A percentile compares a stretch with the other conserved stretches of the same genome.
Conservation (phyloP, 345 rosid species). For the Turnera subulata region DNA sequence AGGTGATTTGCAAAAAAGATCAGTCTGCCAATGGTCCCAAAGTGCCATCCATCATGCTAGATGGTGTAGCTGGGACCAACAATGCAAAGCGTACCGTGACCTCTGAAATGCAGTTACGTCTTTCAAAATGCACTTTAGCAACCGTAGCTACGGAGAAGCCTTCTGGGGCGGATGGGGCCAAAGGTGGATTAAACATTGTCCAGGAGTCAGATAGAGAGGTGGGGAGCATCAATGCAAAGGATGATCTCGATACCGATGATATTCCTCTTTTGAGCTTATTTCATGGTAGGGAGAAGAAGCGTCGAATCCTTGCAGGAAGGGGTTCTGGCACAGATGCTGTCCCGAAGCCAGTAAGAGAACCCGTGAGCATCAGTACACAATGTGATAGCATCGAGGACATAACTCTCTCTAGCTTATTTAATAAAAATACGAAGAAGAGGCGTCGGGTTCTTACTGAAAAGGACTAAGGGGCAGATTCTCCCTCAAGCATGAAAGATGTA, state of each 20-base stretch:
- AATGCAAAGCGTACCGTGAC: background rate
- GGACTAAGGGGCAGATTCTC: too few relatives aligned
- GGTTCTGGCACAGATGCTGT: background rate
- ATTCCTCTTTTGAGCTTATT: constrained; percentile 19
- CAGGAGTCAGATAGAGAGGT: too few relatives aligned
- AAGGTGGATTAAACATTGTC: too few relatives aligned
- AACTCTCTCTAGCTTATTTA: constrained; percentile 19
- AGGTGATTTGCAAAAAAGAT: background rate
- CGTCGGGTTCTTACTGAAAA: too few relatives aligned
- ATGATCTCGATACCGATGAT: constrained; percentile 13
- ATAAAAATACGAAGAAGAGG: background rate
- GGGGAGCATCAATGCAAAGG: background rate
- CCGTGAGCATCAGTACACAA: too few relatives aligned
- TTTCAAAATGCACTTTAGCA: background rate
- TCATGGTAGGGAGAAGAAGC: background rate
- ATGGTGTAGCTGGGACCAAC: background rate
- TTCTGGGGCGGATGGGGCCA: too few relatives aligned
- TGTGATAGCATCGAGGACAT: constrained; percentile 15
- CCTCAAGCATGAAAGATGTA: too few relatives aligned
- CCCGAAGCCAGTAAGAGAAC: constrained; percentile 1
- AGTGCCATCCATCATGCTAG: background rate
- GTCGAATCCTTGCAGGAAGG: background rate
- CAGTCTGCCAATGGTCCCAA: background rate
- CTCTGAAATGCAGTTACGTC: background rate
- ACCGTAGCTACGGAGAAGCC: too few relatives aligned